Conservation (phyloP, 345 rosid genomes). For the Bruguiera gymnorhiza region DNA sequence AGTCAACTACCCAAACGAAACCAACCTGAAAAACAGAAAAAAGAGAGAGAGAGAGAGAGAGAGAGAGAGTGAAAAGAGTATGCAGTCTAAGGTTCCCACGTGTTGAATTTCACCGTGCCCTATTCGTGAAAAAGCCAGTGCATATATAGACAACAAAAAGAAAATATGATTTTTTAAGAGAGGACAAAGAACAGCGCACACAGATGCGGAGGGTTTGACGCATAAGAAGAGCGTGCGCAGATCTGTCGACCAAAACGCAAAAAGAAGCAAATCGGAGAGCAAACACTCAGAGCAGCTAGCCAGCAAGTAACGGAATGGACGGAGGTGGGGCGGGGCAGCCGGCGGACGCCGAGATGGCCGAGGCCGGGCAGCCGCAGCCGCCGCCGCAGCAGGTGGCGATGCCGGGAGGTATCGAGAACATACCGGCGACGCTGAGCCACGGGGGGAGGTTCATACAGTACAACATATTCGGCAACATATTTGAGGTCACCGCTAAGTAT, state of each 20-base stretch:
- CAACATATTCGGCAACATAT: slow-evolving; percentile 91
- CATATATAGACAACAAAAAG: too few species aligned
- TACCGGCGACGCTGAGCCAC: slow-evolving; percentile 84
- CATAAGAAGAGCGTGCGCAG: neutral
- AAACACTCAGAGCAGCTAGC: neutral
- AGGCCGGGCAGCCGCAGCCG: slow-evolving; percentile 34
- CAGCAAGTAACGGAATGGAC: slow-evolving; percentile 14
- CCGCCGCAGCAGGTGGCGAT: slow-evolving; percentile 24
- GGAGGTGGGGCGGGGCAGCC: slow-evolving; percentile 12
- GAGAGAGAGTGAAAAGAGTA: too few species aligned
- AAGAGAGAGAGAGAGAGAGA: too few species aligned
- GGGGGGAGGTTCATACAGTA: slow-evolving; percentile 96
- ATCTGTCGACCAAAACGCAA: neutral
- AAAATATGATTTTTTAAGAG: too few species aligned
- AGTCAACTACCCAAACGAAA: too few species aligned
- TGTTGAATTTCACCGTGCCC: too few species aligned
- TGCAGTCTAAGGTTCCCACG: too few species aligned
- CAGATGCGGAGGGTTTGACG: too few species aligned
- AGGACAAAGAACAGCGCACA: too few species aligned
- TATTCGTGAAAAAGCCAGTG: too few species aligned
- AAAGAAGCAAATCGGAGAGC: slow-evolving; percentile 1
- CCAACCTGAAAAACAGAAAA: too few species aligned
- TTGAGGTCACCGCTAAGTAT: slow-evolving; percentile 96
- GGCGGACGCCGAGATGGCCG: slow-evolving; percentile 77
- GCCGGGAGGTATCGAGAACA: slow-evolving; percentile 56